phyloP scores from a whole-genome alignment of 805 yeast genomes.

The Candida easanensis region DNA sequence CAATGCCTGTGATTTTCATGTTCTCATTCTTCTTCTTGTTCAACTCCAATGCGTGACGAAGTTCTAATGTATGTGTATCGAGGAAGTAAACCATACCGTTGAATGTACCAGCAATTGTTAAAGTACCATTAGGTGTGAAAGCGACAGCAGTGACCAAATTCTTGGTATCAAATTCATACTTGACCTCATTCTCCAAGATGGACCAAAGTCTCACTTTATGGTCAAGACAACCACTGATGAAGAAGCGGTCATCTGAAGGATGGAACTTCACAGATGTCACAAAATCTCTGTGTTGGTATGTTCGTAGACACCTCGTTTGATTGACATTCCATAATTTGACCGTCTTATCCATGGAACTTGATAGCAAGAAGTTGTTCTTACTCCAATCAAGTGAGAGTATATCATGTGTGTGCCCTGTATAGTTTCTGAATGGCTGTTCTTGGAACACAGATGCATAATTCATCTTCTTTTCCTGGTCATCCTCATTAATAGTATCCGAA shows the following conservation, averaged over 20 bases:
- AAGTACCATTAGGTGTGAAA: constrained; percentile 62
- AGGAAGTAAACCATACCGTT: constrained; percentile 63
- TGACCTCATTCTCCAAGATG: constrained; percentile 66
- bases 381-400: constrained; percentile 85
- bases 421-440: constrained; percentile 56
- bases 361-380: constrained; percentile 72
- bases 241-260: constrained; percentile 83
- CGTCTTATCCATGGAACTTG: constrained; percentile 83
- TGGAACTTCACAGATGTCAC: constrained; percentile 80
- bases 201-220: constrained; percentile 80
- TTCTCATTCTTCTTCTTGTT: constrained; percentile 33
- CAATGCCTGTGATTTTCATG: constrained; percentile 71
- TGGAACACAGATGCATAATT: constrained; percentile 77
- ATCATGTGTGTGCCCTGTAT: constrained; percentile 66
- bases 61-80: constrained; percentile 60
- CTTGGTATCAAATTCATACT: constrained; percentile 57
- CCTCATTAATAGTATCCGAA: background rate
- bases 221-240: constrained; percentile 78
- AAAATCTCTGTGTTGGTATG: constrained; percentile 74
- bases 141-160: constrained; percentile 73
- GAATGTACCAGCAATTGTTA: constrained; percentile 72
- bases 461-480: constrained; percentile 11
- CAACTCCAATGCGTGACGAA: constrained; percentile 43
- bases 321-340: constrained; percentile 85
- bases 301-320: constrained; percentile 55